Conservation (phyloP, 257 asterid species). For the Solanum etuberosum region DNA sequence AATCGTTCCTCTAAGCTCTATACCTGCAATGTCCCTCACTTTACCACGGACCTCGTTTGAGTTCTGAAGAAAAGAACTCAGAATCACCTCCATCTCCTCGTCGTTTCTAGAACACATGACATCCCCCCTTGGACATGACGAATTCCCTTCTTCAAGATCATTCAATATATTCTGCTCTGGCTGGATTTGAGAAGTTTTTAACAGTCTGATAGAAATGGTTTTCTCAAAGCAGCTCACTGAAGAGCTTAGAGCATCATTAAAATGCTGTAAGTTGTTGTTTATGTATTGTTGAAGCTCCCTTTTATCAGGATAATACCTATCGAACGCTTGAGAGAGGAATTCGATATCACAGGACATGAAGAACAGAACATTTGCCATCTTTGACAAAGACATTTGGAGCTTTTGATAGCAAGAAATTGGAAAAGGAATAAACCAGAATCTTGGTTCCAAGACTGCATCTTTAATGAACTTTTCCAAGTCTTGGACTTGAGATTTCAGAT, state of each 20-base stretch:
- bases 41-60: neutral
- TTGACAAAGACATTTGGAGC: slow-evolving; percentile 24
- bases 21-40: slow-evolving; percentile 6
- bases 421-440: slow-evolving; percentile 60
- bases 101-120: neutral
- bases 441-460: slow-evolving; percentile 54
- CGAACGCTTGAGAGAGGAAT: slow-evolving; percentile 13
- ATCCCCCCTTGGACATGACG: neutral
- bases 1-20: slow-evolving; percentile 1
- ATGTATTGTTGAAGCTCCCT: slow-evolving; percentile 29
- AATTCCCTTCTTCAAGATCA: slow-evolving; percentile 29
- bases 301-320: slow-evolving; percentile 5
- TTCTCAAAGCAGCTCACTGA: neutral
- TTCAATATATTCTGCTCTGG: slow-evolving; percentile 2
- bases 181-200: slow-evolving; percentile 7
- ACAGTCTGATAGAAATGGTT: neutral
- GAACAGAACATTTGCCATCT: slow-evolving; percentile 20
- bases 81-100: slow-evolving; percentile 4
- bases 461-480: slow-evolving; percentile 19
- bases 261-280: slow-evolving; percentile 7
- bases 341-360: slow-evolving; percentile 24
- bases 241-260: slow-evolving; percentile 18
- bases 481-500: slow-evolving; percentile 14
- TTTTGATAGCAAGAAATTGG: slow-evolving; percentile 31
- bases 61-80: slow-evolving; percentile 2